phyloP scores from a whole-genome alignment of 192 early-diverging fungal genomes.

The Pilaira anomala region DNA sequence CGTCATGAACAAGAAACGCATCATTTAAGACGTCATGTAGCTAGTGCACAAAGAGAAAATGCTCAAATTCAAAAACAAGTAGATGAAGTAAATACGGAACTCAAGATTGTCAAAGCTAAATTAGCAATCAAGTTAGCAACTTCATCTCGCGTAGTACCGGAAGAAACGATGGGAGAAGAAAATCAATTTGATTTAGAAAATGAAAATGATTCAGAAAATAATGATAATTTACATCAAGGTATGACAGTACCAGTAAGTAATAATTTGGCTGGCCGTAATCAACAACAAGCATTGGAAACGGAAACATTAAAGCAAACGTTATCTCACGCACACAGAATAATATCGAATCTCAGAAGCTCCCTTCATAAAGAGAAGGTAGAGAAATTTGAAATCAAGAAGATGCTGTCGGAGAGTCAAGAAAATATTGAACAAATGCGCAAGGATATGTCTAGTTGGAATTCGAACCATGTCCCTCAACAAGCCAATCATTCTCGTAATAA shows the following conservation, averaged over 20 bases:
- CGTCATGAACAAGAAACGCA: slow-evolving; percentile 63
- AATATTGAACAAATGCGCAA: slow-evolving; percentile 50
- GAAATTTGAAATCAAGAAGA: slow-evolving; percentile 51
- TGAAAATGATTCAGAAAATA: background rate
- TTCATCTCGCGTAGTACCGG: background rate
- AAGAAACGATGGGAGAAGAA: background rate
- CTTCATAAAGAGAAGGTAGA: slow-evolving; percentile 52
- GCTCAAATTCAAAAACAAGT: slow-evolving; percentile 45
- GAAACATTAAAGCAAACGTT: slow-evolving; percentile 35
- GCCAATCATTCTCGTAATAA: background rate
- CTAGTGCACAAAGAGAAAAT: slow-evolving; percentile 60
- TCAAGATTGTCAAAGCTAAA: slow-evolving; percentile 35
- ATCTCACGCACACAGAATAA: slow-evolving; percentile 46
- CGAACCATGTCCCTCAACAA: background rate
- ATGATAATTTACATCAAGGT: too few species aligned
- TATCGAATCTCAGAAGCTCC: slow-evolving; percentile 47
- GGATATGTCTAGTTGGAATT: slow-evolving; percentile 28
- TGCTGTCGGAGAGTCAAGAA: slow-evolving; percentile 54
- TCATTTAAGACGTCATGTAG: slow-evolving; percentile 47
- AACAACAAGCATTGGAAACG: slow-evolving; percentile 26
- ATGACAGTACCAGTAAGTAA: background rate
- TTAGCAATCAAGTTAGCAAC: slow-evolving; percentile 23
- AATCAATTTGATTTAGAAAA: background rate
- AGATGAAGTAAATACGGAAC: slow-evolving; percentile 57
- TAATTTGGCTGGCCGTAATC: background rate